Base-by-base conservation (phyloP, 352 stramenopile species). In the Phytophthora europaea region DNA sequence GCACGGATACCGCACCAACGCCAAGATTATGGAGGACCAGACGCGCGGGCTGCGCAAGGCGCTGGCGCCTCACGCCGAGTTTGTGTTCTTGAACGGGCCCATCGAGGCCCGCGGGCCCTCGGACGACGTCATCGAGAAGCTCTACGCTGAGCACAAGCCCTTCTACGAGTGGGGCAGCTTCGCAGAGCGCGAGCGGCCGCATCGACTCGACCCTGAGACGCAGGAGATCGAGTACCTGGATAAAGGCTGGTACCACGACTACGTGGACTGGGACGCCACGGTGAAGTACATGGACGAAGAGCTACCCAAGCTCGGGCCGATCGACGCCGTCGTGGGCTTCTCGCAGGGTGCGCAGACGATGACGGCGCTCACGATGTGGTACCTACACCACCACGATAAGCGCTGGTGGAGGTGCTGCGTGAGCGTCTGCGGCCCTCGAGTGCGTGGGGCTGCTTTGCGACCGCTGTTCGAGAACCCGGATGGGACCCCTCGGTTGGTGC, bases 271-370 rank as follows among this genome's bases (percentile, higher is more conserved):
- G 53, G 83, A 92, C 7, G 63, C 65, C 6, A 71, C 71, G 8
- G 54, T 92, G 51, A 76, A 66, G 36, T 87, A 83, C 67, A 73
- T 93, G 56, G 70, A 91, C 57, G 63, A 75, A 7, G 65, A 85
- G 61, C 64, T 94, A 4, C 62, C 62, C 2, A 51, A 76, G 34
- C 70, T 89, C 33, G 82, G 84, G 0, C 79, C 85, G 0, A 81
- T 91, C 54, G 88, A 94, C 59, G 78, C 85, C n/a, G 73, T 89
- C 16, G 23, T 92, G 18, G 84, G 83, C 7, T 95, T 95, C 65
- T 95, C 86, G 0, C 88, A 95, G 40, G 86, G 88, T 7, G 83
- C 72, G 9, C 75, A 87, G 50, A 70, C 89, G 18, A 75, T 82
- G 59, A 84, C 81, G 7, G 65, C 78, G 34, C 59, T 90, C n/a